Evolutionary conservation across 139 green algal genomes (phyloP), one percentile per base, ranked within the genome.

Genomic region (Coelastrella sp.): DNA sequence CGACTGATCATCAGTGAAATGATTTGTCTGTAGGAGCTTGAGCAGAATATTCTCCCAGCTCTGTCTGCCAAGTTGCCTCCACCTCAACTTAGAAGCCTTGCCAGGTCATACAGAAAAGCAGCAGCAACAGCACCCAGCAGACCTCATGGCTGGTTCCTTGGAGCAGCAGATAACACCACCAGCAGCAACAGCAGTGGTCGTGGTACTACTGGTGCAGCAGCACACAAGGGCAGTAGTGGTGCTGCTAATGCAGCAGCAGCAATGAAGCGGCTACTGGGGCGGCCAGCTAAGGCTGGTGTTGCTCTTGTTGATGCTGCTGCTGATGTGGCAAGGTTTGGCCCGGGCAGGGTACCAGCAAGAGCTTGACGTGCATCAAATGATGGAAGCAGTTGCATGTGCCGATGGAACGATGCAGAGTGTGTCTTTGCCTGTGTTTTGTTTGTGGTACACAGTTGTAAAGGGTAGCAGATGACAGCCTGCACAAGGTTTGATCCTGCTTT

Each of bases 241-340:
- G 30, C 71, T 62, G 71, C 71, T 19, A 40, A 23, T 79, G 71
- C 71, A 5, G 71, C 43, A 37, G 38, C 43, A 30, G 68, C 68
- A 4, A 21, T 77, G 21, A 37, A 41, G 41, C 45, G 23, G 73
- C 7, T 81, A 32, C 21, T 81, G 40, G 50, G 27, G 30, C 34
- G 21, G 9, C 75, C 75, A 37, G 75, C 11, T 2, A 82, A 23
- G 75, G 75, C 75, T 2, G 75, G 75, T 0, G 51, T 82, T 41
- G 75, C 75, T 3, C n/a, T 63, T 2, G 75, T 71, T n/a, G 75
- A 82, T 82, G 75, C 75, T 71, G 75, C 75, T 57, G 75, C 75
- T 38, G 75, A 82, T n/a, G 3, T 53, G n/a, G 53, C 27, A 2
- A 41, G 75, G 4, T 82, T 69, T 69, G 75, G 75, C 21, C 45